A percentile compares a stretch with the other conserved stretches of the same genome.
Conservation (phyloP, 2,329 filamentous ascomycete species). For the Sarocladium oryzae region DNA sequence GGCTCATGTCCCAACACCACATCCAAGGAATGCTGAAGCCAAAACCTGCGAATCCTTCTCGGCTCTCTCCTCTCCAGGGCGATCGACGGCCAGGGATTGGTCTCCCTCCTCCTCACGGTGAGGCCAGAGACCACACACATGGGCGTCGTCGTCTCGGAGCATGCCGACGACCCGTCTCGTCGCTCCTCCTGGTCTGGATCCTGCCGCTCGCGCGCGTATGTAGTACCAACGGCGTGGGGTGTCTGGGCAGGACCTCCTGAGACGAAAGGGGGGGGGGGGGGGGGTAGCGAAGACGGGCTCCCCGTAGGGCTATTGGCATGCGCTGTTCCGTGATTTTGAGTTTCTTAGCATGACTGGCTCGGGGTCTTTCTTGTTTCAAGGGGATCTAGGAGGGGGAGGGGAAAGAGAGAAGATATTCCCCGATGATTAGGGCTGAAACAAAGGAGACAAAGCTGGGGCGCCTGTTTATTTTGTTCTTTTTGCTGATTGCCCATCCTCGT, state of each 20-base stretch:
- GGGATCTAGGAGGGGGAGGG: neutral
- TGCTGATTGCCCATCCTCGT: neutral
- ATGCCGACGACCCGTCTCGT: neutral
- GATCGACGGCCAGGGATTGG: conserved; percentile 9
- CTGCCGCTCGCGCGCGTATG: too few species aligned
- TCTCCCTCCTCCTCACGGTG: conserved; percentile 5
- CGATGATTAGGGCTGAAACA: too few species aligned
- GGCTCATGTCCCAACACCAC: neutral
- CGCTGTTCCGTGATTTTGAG: neutral
- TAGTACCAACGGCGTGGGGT: neutral
- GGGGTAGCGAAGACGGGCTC: neutral
- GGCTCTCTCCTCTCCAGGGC: neutral
- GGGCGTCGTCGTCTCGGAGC: neutral
- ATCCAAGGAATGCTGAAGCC: neutral
- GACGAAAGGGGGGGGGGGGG: neutral
- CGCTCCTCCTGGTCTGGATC: neutral
- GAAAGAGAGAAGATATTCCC: neutral
- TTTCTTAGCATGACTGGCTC: too few species aligned
- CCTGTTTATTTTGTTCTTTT: too few species aligned
- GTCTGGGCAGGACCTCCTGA: too few species aligned
- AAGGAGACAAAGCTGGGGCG: too few species aligned
- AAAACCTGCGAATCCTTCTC: too few species aligned
- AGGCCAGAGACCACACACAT: neutral
- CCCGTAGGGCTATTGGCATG: neutral
- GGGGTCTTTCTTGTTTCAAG: too few species aligned